Base-by-base conservation (phyloP, 2,329 filamentous ascomycete species). In the Aspergillus pseudonomiae region DNA sequence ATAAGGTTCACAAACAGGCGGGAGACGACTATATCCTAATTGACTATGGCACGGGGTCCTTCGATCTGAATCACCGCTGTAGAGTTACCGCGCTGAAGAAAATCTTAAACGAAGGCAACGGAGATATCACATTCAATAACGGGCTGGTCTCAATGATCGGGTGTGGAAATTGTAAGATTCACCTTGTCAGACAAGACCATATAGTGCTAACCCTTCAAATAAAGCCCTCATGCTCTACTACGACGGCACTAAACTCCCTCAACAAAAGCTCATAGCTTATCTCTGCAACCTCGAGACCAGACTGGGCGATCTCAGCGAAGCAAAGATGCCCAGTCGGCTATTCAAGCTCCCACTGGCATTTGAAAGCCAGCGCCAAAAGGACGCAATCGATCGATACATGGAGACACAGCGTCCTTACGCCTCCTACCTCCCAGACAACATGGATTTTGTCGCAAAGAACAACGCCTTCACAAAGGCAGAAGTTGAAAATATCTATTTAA, bases 371-470 rank as follows among this genome's bases (percentile, higher is more conserved):
- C 68, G 69, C 36, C 75, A 78, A 62, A 72, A 80, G 24, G 82
- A 85, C 39, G 87, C 87, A 0, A 82, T 88, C 0, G 77, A 85
- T 53, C 81, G 88, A 4, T 90, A 90, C 73, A 84, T 84, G 71
- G 84, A 85, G 28, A 89, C 86, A 0, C 86, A 88, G 65, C 82
- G 88, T 7, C 81, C 84, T 1, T 83, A 87, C 56, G 88, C 88
- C 0, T 83, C 85, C 0, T 90, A 88, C 70, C 79, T 90, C 0
- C 88, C 88, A 0, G 85, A 86, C 67, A 89, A 89, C 60, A 79
- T 89, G 46, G 80, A 84, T 1, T 90, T 89, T 61, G 73, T 80
- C 7, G 83, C 84, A 1, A 82, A 81, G 65, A 86, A 85, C 71
- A 86, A 86, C 66, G 84, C 82, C 4, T 81, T 87, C 62, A 74